These are phyloP conservation scores for Solanum ossicruentum DNA, from an alignment of 257 asterid species.

Conservation along the genomic window DNA sequence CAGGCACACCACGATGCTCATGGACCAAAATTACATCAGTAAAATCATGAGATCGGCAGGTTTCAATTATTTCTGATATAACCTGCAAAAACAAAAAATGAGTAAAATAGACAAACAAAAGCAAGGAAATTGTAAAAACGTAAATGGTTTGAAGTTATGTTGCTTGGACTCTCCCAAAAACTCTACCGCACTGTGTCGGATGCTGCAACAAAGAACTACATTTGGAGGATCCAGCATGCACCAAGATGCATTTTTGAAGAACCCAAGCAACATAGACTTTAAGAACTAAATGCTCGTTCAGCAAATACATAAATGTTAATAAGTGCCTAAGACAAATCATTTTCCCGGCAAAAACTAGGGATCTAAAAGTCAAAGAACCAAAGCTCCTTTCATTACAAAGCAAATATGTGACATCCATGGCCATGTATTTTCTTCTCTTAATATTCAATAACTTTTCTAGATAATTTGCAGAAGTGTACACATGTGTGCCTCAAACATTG, in stretches of 20 bases:
- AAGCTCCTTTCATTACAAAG: not conserved
- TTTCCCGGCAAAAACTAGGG: not conserved
- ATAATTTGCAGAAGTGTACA: not conserved
- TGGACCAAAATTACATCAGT: slow-evolving; percentile 86
- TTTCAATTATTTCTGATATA: slow-evolving; percentile 80
- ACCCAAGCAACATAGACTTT: not conserved
- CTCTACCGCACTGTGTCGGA: not conserved
- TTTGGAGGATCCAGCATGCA: not conserved
- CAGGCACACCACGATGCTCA: slow-evolving; percentile 96
- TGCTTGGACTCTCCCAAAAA: not conserved
- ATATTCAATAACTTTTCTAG: not conserved
- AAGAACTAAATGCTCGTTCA: not conserved
- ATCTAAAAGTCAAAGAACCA: not conserved
- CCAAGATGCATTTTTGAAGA: not conserved
- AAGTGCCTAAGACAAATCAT: not conserved
- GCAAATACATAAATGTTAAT: not conserved
- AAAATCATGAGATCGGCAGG: slow-evolving; percentile 79
- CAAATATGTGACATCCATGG: not conserved
- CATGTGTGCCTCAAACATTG: not conserved
- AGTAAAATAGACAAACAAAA: not conserved
- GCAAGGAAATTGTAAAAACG: not conserved
- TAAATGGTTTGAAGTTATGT: not conserved
- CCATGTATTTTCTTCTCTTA: not conserved
- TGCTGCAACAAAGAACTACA: not conserved
- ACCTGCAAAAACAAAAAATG: slow-evolving; percentile 31